Conservation (phyloP, 2,329 filamentous ascomycete species). For the Nemania diffusa region DNA sequence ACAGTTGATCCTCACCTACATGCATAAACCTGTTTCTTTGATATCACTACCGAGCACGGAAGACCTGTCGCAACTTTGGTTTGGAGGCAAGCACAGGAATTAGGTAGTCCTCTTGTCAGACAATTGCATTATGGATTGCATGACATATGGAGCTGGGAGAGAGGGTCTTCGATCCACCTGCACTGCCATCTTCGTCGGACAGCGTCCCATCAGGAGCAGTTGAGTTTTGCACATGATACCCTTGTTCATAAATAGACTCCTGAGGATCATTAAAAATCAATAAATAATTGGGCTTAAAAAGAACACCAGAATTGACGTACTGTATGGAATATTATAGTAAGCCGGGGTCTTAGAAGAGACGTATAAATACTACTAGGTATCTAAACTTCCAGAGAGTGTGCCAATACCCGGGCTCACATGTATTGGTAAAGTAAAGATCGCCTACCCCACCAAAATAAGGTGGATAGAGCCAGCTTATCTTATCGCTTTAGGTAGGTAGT, state of each 20-base stretch:
- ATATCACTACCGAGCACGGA: constrained; percentile 44
- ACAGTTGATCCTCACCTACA: constrained; percentile 61
- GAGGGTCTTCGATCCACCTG: constrained; percentile 10
- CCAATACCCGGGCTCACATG: no score
- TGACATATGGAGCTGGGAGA: constrained; percentile 18
- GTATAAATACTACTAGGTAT: no score
- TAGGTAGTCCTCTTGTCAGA: constrained; percentile 61
- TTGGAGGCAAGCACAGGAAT: constrained; percentile 57
- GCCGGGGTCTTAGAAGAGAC: no score
- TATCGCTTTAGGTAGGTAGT: constrained; percentile 27
- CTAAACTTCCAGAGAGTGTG: no score
- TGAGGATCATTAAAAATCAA: neutral
- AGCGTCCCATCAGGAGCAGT: constrained; percentile 3
- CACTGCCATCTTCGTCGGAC: constrained; percentile 18
- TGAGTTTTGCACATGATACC: neutral
- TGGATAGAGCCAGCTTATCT: constrained; percentile 31
- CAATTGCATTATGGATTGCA: constrained; percentile 44
- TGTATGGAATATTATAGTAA: no score
- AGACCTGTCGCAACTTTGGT: constrained; percentile 43
- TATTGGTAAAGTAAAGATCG: neutral
- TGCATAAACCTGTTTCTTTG: constrained; percentile 54
- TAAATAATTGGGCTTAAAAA: neutral
- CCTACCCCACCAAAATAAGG: constrained; percentile 18
- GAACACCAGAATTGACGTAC: no score
- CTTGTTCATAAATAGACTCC: neutral